Conservation (phyloP, 805 yeast species). For the Jamesozyma spencerorum region DNA sequence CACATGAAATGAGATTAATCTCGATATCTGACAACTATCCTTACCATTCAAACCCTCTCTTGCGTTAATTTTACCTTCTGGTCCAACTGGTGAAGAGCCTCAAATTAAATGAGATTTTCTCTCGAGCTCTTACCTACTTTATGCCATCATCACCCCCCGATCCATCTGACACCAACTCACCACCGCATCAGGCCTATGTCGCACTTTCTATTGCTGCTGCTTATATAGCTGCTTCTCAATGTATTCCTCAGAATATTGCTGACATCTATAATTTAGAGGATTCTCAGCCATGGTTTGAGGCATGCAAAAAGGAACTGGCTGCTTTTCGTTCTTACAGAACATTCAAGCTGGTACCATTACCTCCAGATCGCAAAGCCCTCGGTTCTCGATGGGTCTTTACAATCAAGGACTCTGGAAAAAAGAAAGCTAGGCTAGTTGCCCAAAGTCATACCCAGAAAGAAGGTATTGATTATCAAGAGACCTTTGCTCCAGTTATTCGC, state of each 20-base stretch:
- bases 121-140: no score
- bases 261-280: not conserved
- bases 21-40: no score
- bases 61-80: no score
- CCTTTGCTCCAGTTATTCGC: slow-evolving; percentile 24
- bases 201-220: no score
- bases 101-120: no score
- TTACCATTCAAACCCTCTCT: no score
- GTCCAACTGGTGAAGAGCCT: no score
- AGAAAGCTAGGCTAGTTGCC: slow-evolving; percentile 23
- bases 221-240: no score
- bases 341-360: slow-evolving; percentile 6
- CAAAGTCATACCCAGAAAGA: slow-evolving; percentile 18
- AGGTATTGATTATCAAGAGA: slow-evolving; percentile 22
- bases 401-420: slow-evolving; percentile 6
- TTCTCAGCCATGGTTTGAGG: slow-evolving; percentile 6
- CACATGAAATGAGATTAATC: no score
- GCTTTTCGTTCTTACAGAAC: slow-evolving; percentile 6
- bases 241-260: not conserved
- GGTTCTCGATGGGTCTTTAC: slow-evolving; percentile 16
- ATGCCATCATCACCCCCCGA: no score
- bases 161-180: no score
- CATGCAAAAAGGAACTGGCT: slow-evolving; percentile 2
- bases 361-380: slow-evolving; percentile 6
- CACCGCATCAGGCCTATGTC: no score